Percentiles rank a stretch among this genome's conserved stretches.
Evolutionary conservation across 1,284 basidiomycete genomes (phyloP).

Genomic region (Polyporus tsugae): DNA sequence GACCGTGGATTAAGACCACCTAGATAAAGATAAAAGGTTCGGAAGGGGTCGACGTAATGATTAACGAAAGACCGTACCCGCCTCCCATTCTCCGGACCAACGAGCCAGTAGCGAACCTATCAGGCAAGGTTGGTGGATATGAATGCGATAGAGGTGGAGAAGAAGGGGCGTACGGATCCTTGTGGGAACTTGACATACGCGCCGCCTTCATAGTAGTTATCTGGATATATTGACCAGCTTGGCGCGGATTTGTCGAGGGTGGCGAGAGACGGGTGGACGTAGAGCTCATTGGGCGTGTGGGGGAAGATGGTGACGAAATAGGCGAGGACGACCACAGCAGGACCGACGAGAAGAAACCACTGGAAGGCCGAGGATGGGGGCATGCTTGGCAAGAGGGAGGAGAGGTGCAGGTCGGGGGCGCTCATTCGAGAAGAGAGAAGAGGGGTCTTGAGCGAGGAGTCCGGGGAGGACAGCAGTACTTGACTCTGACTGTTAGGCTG

Average conservation of each 20-base stretch:
- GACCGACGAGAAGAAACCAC: conserved; percentile 63
- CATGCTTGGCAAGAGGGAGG: conserved; percentile 34
- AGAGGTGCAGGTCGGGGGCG: conserved; percentile 13
- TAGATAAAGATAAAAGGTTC: conserved; percentile 39
- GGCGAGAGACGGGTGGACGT: conserved; percentile 64
- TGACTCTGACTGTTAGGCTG: not conserved
- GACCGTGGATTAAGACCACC: conserved; percentile 80
- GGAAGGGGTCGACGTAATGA: not conserved
- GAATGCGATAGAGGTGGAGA: conserved; percentile 19
- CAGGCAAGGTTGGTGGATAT: conserved; percentile 21
- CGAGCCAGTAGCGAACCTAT: conserved; percentile 77
- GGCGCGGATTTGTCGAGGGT: conserved; percentile 58
- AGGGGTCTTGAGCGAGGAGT: not conserved
- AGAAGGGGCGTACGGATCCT: conserved; percentile 54
- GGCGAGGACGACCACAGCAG: conserved; percentile 61
- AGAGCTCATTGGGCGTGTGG: conserved; percentile 55
- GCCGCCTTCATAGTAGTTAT: conserved; percentile 71
- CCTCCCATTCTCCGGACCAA: conserved; percentile 73
- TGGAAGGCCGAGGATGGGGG: conserved; percentile 49
- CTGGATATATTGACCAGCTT: conserved; percentile 75
- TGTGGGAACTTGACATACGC: conserved; percentile 69
- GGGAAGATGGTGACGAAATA: conserved; percentile 74
- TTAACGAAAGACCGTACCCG: conserved; percentile 54
- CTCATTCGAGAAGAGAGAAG: conserved; percentile 18
- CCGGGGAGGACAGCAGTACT: conserved; percentile 1